Evolutionary conservation across 169 alveolate species (phyloP).

Genomic region (Neospora caninum): DNA sequence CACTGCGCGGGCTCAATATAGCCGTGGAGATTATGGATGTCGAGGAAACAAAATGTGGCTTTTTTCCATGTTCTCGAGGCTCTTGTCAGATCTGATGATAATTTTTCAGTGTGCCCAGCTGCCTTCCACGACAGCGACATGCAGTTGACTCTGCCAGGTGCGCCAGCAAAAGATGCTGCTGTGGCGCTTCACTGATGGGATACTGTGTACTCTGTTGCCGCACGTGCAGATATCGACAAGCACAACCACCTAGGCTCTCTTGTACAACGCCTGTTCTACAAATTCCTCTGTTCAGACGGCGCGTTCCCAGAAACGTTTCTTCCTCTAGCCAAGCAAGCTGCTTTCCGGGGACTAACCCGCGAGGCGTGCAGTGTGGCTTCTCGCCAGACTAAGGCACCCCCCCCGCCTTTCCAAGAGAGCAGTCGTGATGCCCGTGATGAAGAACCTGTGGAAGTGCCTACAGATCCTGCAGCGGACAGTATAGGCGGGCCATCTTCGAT

Average conservation of each 20-base stretch:
- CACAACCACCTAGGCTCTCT: slow-evolving; percentile 6
- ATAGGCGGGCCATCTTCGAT: neutral
- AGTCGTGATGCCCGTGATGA: neutral
- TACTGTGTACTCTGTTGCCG: too few species aligned
- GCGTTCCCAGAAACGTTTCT: neutral
- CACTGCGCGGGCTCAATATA: too few species aligned
- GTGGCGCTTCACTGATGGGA: too few species aligned
- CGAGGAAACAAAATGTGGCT: too few species aligned
- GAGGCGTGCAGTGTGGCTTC: neutral
- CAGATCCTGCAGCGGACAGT: neutral
- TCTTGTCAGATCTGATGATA: too few species aligned
- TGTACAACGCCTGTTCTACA: slow-evolving; percentile 23
- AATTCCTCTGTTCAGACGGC: neutral
- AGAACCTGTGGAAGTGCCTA: neutral
- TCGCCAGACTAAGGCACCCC: neutral
- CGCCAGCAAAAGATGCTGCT: too few species aligned
- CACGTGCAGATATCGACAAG: neutral
- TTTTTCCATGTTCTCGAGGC: too few species aligned
- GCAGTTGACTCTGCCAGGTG: too few species aligned
- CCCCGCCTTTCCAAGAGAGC: neutral
- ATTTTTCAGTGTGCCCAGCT: too few species aligned
- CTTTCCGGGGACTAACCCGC: neutral
- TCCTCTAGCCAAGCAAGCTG: slow-evolving; percentile 9
- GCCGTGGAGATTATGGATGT: too few species aligned
- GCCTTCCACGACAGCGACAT: too few species aligned